Evolutionary conservation across 495 filamentous ascomycete species (phyloP).

Genomic region (Penicillium chermesinum): DNA sequence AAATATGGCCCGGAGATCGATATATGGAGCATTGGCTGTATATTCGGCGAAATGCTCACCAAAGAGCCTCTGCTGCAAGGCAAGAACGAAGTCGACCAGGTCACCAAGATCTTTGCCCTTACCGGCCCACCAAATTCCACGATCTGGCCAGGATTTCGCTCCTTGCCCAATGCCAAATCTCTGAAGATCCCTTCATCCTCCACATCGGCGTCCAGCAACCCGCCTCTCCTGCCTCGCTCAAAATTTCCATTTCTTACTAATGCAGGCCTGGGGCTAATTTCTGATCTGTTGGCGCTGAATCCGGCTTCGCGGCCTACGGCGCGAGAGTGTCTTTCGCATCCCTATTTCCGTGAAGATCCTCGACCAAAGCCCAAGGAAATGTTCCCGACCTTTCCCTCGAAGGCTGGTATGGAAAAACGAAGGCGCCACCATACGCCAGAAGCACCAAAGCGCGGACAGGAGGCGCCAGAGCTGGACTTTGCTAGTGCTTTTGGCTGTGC

Average conservation of each 20-base stretch:
- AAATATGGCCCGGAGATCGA: conserved; percentile 76
- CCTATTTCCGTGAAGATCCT: conserved; percentile 87
- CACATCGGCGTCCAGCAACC: conserved; percentile 13
- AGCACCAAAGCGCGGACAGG: conserved; percentile 73
- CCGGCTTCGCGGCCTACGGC: conserved; percentile 67
- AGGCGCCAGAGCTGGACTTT: conserved; percentile 61
- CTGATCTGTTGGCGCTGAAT: conserved; percentile 66
- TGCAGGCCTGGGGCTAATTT: conserved; percentile 66
- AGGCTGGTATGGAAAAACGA: conserved; percentile 86
- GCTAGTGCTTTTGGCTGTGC: conserved; percentile 77
- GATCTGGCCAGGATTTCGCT: conserved; percentile 80
- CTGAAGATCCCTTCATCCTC: conserved; percentile 65
- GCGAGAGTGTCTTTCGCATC: conserved; percentile 64
- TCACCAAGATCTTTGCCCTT: conserved; percentile 79
- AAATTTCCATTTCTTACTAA: conserved; percentile 78
- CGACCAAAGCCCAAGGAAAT: conserved; percentile 78
- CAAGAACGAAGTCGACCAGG: conserved; percentile 89
- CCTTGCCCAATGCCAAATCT: conserved; percentile 82
- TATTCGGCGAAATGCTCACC: conserved; percentile 86
- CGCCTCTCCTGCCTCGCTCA: conserved; percentile 48
- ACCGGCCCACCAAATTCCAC: conserved; percentile 86
- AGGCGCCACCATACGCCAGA: conserved; percentile 69
- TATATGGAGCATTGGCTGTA: conserved; percentile 95
- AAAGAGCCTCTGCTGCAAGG: conserved; percentile 84
- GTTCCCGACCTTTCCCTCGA: conserved; percentile 90